Evolutionary conservation across 2,329 filamentous ascomycete species (phyloP).

Genomic region (Rutstroemia sp.): DNA sequence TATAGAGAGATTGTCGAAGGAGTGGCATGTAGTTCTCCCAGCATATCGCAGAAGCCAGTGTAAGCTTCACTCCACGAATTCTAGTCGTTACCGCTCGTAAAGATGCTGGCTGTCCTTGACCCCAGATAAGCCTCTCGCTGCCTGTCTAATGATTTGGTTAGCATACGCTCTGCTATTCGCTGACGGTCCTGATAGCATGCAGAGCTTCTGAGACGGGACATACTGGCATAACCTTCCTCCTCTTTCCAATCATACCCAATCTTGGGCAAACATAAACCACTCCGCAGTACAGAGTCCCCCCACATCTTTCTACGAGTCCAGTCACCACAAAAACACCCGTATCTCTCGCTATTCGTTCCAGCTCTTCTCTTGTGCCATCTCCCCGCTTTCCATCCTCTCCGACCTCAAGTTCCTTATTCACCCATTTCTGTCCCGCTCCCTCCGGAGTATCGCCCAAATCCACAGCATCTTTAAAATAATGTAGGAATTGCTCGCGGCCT

Average conservation of each 20-base stretch:
- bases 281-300: constrained; percentile 77
- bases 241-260: constrained; percentile 69
- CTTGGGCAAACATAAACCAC: constrained; percentile 75
- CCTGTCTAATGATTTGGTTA: constrained; percentile 46
- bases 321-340: constrained; percentile 77
- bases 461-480: constrained; percentile 71
- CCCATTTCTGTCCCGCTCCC: constrained; percentile 67
- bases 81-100: constrained; percentile 71
- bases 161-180: neutral
- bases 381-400: constrained; percentile 44
- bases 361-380: constrained; percentile 70
- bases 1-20: constrained; percentile 74
- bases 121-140: constrained; percentile 79
- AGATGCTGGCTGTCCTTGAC: constrained; percentile 72
- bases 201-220: constrained; percentile 21
- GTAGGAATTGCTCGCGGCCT: constrained; percentile 75
- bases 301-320: constrained; percentile 71
- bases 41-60: constrained; percentile 81
- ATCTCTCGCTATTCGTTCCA: constrained; percentile 69
- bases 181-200: neutral
- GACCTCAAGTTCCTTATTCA: constrained; percentile 52
- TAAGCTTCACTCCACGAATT: constrained; percentile 72
- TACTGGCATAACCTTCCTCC: constrained; percentile 86
- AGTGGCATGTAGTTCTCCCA: constrained; percentile 98
- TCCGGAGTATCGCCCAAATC: constrained; percentile 73